Percentiles rank a stretch among this genome's conserved stretches.
Conservation (phyloP, 31 red algal species). For the Endocladia muricata region DNA sequence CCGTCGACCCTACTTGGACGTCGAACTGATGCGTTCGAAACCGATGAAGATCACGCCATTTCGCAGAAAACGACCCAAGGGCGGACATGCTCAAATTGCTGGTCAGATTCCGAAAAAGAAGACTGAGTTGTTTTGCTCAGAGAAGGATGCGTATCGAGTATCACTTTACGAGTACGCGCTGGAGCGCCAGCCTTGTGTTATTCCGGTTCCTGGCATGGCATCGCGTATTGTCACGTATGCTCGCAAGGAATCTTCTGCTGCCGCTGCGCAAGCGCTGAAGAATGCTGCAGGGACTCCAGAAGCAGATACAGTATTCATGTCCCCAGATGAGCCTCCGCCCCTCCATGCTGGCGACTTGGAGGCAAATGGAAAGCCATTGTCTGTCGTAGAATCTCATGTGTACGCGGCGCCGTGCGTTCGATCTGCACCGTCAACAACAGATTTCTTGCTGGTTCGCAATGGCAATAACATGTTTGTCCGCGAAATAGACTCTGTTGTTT, state of each 20-base stretch:
- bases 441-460: slow-evolving; percentile 79
- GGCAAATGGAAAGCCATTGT: slow-evolving; percentile 59
- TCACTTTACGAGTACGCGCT: slow-evolving; percentile 84
- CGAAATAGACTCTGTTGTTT: slow-evolving; percentile 76
- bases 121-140: slow-evolving; percentile 61
- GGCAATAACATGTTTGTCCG: slow-evolving; percentile 66
- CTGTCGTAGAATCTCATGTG: slow-evolving; percentile 67
- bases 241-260: slow-evolving; percentile 67
- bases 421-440: slow-evolving; percentile 28
- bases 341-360: slow-evolving; percentile 73
- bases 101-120: slow-evolving; percentile 86
- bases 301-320: slow-evolving; percentile 76
- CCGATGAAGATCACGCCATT: slow-evolving; percentile 48
- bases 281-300: slow-evolving; percentile 66
- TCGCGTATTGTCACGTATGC: slow-evolving; percentile 70
- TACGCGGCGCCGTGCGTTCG: slow-evolving; percentile 78
- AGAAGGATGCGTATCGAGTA: slow-evolving; percentile 65
- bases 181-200: slow-evolving; percentile 60
- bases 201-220: slow-evolving; percentile 91
- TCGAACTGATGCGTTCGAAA: slow-evolving; percentile 23
- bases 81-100: slow-evolving; percentile 79
- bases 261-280: slow-evolving; percentile 58
- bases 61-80: slow-evolving; percentile 77
- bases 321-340: slow-evolving; percentile 83
- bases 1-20: slow-evolving; percentile 48